These are phyloP conservation scores for Leccinum barrowsii DNA, from an alignment of 768 basidiomycete species.

Conservation along the genomic window DNA sequence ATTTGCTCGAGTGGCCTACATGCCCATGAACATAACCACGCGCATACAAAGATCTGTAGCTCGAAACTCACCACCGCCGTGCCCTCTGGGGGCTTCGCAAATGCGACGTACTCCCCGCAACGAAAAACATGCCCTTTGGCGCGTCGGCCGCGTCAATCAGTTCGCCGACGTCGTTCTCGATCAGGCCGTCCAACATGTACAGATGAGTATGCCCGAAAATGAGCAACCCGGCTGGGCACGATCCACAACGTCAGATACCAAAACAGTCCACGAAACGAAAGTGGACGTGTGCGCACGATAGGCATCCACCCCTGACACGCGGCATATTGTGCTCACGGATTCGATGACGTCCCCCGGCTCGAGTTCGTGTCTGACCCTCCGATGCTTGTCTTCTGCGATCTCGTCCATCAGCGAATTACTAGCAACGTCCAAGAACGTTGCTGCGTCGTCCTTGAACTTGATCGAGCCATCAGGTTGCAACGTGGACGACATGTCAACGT, in stretches of 20 bases:
- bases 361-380: slow-evolving; percentile 80
- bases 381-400: slow-evolving; percentile 83
- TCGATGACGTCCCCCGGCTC: slow-evolving; percentile 90
- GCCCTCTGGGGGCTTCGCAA: slow-evolving; percentile 77
- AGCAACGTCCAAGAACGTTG: slow-evolving; percentile 13
- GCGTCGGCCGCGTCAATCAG: slow-evolving; percentile 87
- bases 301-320: slow-evolving; percentile 88
- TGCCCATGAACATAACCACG: background rate
- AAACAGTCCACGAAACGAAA: background rate
- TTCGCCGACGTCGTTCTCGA: slow-evolving; percentile 83
- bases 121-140: slow-evolving; percentile 73
- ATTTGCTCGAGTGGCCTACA: slow-evolving; percentile 77
- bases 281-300: slow-evolving; percentile 56
- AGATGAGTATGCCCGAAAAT: slow-evolving; percentile 83
- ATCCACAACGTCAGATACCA: background rate
- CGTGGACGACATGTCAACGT: slow-evolving; percentile 43
- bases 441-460: slow-evolving; percentile 12
- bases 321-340: slow-evolving; percentile 79
- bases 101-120: slow-evolving; percentile 82
- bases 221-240: slow-evolving; percentile 65
- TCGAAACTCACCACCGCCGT: slow-evolving; percentile 65
- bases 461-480: slow-evolving; percentile 22
- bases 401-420: slow-evolving; percentile 63
- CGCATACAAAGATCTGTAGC: background rate
- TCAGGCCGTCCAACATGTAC: slow-evolving; percentile 88